Percentiles rank a stretch among this genome's conserved stretches.
Conservation (phyloP, 306 rosid species). For the Quercus rubra region DNA sequence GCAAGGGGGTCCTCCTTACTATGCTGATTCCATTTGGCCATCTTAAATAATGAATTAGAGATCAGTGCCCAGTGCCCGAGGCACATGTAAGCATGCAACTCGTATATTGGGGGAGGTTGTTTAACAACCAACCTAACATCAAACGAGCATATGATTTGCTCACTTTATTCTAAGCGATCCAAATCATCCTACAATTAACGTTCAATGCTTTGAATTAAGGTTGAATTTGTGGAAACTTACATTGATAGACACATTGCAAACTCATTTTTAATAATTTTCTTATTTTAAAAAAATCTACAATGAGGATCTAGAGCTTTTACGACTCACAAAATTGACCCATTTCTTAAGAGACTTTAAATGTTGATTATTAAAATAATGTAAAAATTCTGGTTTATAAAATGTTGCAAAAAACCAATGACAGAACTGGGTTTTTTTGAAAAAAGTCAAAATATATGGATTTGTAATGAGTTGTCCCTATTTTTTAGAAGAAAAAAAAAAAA, state of each 20-base stretch:
- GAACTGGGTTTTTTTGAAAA: too few relatives aligned
- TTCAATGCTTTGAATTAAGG: neutral
- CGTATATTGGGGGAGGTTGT: conserved; percentile 4
- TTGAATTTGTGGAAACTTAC: neutral
- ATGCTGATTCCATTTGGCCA: neutral
- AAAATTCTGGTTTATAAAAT: too few relatives aligned
- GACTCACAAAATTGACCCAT: neutral
- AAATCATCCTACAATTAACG: neutral
- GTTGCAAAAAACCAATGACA: too few relatives aligned
- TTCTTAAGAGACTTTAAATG: too few relatives aligned
- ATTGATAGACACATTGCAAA: neutral
- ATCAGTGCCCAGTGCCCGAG: neutral
- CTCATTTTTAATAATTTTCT: neutral
- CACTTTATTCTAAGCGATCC: neutral
- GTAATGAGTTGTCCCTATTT: too few relatives aligned
- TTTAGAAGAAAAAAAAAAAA: too few relatives aligned
- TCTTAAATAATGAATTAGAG: neutral
- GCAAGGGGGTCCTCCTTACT: neutral
- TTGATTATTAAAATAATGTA: too few relatives aligned
- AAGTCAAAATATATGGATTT: too few relatives aligned
- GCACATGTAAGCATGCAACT: conserved; percentile 12
- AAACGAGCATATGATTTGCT: neutral
- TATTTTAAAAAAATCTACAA: too few relatives aligned
- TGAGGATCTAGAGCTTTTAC: neutral
- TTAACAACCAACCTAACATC: conserved; percentile 20